Evolutionary conservation across 2,329 filamentous ascomycete species (phyloP), one percentile per base, ranked within the genome.

Genomic region (Exutisphaerella laricina): DNA sequence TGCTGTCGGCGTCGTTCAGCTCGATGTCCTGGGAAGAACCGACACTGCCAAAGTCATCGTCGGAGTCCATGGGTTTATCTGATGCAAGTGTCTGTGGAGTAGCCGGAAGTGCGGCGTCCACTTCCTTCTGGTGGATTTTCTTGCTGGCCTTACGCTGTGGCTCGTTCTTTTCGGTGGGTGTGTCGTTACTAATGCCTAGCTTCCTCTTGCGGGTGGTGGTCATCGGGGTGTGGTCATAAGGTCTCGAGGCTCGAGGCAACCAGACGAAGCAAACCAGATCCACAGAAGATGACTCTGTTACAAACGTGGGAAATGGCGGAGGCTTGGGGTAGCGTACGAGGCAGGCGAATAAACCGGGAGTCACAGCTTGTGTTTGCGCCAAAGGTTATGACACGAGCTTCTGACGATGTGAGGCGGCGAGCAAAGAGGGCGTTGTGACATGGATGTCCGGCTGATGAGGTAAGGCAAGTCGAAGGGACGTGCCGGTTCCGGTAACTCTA

Each of bases 1-100:
- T 86, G 41, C 87, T 88, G 56, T 85, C 47, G 13, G 45, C 51
- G 58, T 89, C 85, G 56, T 85, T 46, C 33, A 45, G 34, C 58
- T 88, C 85, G 50, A 84, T 77, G 20, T 54, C 55, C 52, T 85
- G 82, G 61, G 85, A 94, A 30, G 86, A 90, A 57, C 82, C 74
- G 61, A 82, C 80, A 57, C 85, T 94, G 77, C 92, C 84, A 66
- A 89, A 89, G 48, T 96, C 90, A 60, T 96, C 88, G 58, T 97
- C 90, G 6, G 89, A 96, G 70, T 95, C 88, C 89, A 96, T 96
- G 51, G 72, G 78, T 37, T 54, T 58, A 42, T 58, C 69, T 25
- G 69, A 72, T 50, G 49, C 66, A 56, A 56, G 58, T 41, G 51
- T 62, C 56, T 62, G 76, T 16, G 80, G 79, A 29, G 77, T 75